Base-by-base conservation (phyloP, 2,329 filamentous ascomycete species). In the Fusarium sp. region DNA sequence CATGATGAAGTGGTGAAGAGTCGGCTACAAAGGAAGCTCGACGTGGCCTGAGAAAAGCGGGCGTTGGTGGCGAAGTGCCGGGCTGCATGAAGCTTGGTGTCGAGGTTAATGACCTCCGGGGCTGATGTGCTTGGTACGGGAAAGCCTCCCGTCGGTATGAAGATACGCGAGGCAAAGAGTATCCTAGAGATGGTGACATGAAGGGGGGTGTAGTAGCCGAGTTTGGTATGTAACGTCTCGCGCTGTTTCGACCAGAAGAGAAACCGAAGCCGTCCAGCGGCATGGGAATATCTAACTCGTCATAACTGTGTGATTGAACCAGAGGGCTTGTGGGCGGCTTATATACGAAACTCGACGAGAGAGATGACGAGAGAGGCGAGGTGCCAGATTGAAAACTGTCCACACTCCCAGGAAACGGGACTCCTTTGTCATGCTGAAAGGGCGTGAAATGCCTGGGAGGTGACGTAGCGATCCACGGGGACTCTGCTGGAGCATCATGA, bases 281-380 rank as follows among this genome's bases (percentile, higher is more conserved):
- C 72, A 89, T 85, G 3, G 90, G 86, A 57, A 93, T 86, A 67
- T 94, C 80, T 20, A 80, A 80, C 75, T 97, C 94, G 8, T 94
- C 92, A 76, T 95, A 97, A 83, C 92, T 97, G 78, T 95, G 91
- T 48, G 95, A 95, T 79, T 98, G 92, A 1, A 97, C 95, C 13
- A 99, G 86, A 16, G 97, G 97, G 78, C 95, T 98, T 3, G 97
- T 98, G 0, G 97, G 96, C 3, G 94, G 91, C 83, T 96, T 93
- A 71, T 97, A 93, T 35, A 93, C 88, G 81, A 98, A 98, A 77
- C 91, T 95, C 2, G 92, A 93, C 0, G 93, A 92, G 16, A 94
- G 87, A 1, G 94, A 93, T 9, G 92, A 95, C 4, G 92, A 92
- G 11, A 93, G 79, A 1, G 91, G 92, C 9, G 92, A 92, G 20